Conservation (phyloP, 805 yeast genomes). For the Zygosaccharomyces kombuchaensis region DNA sequence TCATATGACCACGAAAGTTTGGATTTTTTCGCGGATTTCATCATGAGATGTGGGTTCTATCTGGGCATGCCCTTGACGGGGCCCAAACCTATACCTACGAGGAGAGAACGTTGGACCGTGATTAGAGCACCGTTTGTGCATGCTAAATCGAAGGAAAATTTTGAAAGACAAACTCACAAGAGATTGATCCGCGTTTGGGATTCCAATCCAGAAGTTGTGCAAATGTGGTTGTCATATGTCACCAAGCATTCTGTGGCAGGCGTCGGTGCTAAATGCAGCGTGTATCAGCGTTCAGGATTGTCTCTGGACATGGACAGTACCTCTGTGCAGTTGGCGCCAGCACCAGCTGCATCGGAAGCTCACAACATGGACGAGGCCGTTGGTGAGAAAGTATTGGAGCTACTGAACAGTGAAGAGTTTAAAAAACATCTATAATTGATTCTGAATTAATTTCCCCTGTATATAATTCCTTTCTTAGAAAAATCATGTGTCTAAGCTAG, state of each 20-base stretch:
- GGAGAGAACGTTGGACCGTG: slow-evolving; percentile 87
- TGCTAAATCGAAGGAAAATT: slow-evolving; percentile 92
- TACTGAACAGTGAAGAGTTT: slow-evolving; percentile 68
- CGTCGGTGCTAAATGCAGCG: slow-evolving; percentile 74
- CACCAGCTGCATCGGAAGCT: background rate
- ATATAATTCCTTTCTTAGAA: background rate
- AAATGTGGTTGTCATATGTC: slow-evolving; percentile 73
- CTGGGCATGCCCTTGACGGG: slow-evolving; percentile 83
- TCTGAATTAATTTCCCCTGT: background rate
- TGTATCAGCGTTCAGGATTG: slow-evolving; percentile 52
- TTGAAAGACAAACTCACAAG: slow-evolving; percentile 79
- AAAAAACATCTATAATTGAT: slow-evolving; percentile 41
- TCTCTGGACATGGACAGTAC: slow-evolving; percentile 29
- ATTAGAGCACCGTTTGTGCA: slow-evolving; percentile 90
- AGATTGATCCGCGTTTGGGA: slow-evolving; percentile 75
- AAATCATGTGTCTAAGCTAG: slow-evolving; percentile 21
- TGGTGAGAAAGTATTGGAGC: slow-evolving; percentile 57
- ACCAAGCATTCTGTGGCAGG: slow-evolving; percentile 74
- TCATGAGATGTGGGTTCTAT: slow-evolving; percentile 84
- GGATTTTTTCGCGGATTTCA: slow-evolving; percentile 77
- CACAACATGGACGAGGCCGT: slow-evolving; percentile 25
- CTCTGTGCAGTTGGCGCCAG: background rate
- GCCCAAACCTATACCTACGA: slow-evolving; percentile 61
- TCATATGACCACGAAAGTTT: slow-evolving; percentile 68
- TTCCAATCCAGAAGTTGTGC: slow-evolving; percentile 78